A percentile compares a stretch with the other conserved stretches of the same genome.
Conservation (phyloP, 768 basidiomycete genomes). For the Piloderma croceum region DNA sequence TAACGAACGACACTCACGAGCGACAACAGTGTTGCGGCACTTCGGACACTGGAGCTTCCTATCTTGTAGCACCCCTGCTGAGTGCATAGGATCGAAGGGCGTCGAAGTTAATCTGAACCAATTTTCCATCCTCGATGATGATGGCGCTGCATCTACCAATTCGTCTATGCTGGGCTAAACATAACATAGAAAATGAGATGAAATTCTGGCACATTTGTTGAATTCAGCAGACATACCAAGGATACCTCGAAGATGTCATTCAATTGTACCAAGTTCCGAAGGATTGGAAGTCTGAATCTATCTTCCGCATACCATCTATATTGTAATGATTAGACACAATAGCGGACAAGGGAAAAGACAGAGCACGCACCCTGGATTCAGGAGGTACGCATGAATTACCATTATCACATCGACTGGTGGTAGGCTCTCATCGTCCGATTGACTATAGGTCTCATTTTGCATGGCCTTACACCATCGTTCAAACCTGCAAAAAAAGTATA, state of each 20-base stretch:
- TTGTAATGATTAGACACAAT: not conserved
- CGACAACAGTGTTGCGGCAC: conserved; percentile 23
- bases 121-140: not conserved
- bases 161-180: not conserved
- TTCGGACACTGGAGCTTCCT: conserved; percentile 31
- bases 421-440: conserved; percentile 14
- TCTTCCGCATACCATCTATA: not conserved
- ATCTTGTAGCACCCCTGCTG: conserved; percentile 18
- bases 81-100: conserved; percentile 31
- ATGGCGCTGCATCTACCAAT: not conserved
- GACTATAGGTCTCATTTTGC: conserved; percentile 3
- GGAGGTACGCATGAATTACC: conserved; percentile 33
- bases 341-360: too few species aligned
- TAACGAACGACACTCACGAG: conserved; percentile 23
- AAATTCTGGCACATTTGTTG: too few species aligned
- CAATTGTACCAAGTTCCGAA: not conserved
- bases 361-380: conserved; percentile 18
- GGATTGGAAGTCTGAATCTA: not conserved
- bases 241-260: not conserved
- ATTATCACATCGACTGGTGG: conserved; percentile 36
- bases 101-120: conserved; percentile 14
- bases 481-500: conserved; percentile 22
- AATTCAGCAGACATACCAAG: not conserved
- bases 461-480: conserved; percentile 23
- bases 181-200: not conserved